A percentile compares a stretch with the other conserved stretches of the same genome.
Evolutionary conservation across 305 asterid species (phyloP).

Genomic region (Solanum aculeatissimum): DNA sequence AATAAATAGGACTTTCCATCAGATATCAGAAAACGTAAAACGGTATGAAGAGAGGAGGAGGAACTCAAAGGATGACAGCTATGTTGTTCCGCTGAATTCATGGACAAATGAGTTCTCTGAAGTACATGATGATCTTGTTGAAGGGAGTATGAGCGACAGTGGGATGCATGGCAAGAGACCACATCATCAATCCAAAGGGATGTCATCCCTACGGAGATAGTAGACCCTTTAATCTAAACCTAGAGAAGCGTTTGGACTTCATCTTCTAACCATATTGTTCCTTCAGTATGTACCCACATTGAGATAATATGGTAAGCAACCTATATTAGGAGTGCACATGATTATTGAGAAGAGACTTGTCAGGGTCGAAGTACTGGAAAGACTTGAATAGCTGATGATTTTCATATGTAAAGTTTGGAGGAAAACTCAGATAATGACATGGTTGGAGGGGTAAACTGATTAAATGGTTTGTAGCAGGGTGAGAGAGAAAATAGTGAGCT

Average conservation of each 20-base stretch:
- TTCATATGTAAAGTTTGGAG: background rate
- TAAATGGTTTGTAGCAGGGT: background rate
- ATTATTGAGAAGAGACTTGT: background rate
- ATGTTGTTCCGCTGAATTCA: constrained; percentile 59
- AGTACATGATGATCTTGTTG: constrained; percentile 44
- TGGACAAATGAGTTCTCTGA: constrained; percentile 64
- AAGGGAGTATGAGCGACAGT: constrained; percentile 80
- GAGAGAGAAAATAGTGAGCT: background rate
- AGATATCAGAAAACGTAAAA: constrained; percentile 87
- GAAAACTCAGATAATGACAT: background rate
- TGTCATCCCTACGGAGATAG: constrained; percentile 23
- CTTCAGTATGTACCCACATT: background rate
- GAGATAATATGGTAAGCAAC: background rate
- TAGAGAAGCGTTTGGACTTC: background rate
- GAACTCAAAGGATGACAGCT: constrained; percentile 75
- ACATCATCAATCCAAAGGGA: constrained; percentile 23
- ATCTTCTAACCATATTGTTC: constrained; percentile 1
- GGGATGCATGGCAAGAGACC: constrained; percentile 41
- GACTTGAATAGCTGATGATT: background rate
- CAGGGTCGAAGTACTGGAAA: background rate
- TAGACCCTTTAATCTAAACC: background rate
- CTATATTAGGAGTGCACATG: background rate
- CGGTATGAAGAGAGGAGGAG: constrained; percentile 50
- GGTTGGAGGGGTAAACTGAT: background rate
- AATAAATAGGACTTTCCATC: constrained; percentile 71